phyloP scores from a whole-genome alignment of 169 alveolate genomes.

The Eimeria sp. region DNA sequence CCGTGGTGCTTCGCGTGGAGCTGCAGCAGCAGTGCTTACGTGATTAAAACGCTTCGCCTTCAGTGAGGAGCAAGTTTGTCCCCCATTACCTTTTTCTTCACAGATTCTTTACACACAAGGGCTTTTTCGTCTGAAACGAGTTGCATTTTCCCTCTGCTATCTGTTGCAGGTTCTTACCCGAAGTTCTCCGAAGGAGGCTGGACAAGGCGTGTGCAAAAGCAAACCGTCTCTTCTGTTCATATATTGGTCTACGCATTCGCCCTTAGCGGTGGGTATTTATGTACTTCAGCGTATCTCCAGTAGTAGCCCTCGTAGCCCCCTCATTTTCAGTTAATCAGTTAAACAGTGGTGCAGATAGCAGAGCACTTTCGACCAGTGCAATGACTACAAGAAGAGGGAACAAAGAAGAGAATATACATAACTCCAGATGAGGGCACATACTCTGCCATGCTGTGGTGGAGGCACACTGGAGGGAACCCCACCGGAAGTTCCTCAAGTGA shows the following conservation, averaged over 20 bases:
- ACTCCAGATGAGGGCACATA: slow-evolving; percentile 25
- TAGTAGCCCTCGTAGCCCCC: background rate
- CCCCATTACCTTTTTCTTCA: background rate
- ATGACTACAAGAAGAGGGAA: background rate
- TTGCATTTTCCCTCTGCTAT: background rate
- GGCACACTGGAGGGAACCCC: slow-evolving; percentile 36
- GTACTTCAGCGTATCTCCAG: background rate
- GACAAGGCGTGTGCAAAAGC: background rate
- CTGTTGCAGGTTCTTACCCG: background rate
- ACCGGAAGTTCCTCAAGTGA: background rate
- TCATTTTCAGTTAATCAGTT: background rate
- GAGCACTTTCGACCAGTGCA: background rate
- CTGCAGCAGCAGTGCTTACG: background rate
- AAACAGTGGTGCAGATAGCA: background rate
- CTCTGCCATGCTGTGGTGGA: slow-evolving; percentile 45
- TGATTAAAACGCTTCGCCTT: background rate
- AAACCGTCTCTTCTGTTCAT: background rate
- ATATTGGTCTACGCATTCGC: background rate
- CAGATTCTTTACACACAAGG: background rate
- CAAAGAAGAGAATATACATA: background rate
- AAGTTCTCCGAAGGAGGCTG: background rate
- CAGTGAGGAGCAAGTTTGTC: background rate
- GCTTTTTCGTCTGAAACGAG: background rate
- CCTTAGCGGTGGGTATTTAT: background rate
- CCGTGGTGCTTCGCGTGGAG: background rate